Evolutionary conservation across 805 yeast species (phyloP), one percentile per base, ranked within the genome.

Genomic region (Maudiozyma serrabonitensis): DNA sequence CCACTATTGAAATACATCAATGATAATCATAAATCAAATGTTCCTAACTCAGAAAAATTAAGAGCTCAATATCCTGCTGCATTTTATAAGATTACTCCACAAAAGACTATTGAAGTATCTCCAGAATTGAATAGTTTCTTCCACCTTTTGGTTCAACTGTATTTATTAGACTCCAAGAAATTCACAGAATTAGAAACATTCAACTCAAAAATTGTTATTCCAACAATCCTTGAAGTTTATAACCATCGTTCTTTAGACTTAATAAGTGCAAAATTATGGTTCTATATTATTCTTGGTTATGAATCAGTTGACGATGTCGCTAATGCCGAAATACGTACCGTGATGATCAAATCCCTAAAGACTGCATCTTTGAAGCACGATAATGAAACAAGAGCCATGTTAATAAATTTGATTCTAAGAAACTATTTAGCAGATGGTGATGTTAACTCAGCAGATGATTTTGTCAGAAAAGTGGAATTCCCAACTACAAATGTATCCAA

Each of bases 341-440:
- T 76, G 40, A 74, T 91, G 64, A 78, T 88, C 66, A 69, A 75
- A 21, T 87, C 85, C 11, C 74, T 93, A 59, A 81, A 96, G 69
- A 84, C 93, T 4, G 89, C 97, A 3, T 81, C 95, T 18, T 76
- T 93, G 56, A 83, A 96, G 59, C 96, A 91, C 62, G 97, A 93
- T 65, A 76, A 78, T 50, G 99, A 93, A 69, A 88, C 96, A 0
- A 85, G 85, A 51, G 96, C 96, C 5, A 80, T 87, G 55, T 73
- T 90, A 48, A 84, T 88, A 49, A 88, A 95, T n/a, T 73, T 89
- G 55, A 75, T 91, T 54, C 73, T 93, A 63, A 83, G 98, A 69
- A 81, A 81, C 63, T 90, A 85, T 62, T 71, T 90, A 55, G 69
- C 81, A 46, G 71, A 81, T 16, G 90, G 91, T 66, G 95, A 89